Evolutionary conservation across 306 rosid genomes (phyloP), one percentile per base, ranked within the genome.

Genomic region (Oemleria cerasiformis): DNA sequence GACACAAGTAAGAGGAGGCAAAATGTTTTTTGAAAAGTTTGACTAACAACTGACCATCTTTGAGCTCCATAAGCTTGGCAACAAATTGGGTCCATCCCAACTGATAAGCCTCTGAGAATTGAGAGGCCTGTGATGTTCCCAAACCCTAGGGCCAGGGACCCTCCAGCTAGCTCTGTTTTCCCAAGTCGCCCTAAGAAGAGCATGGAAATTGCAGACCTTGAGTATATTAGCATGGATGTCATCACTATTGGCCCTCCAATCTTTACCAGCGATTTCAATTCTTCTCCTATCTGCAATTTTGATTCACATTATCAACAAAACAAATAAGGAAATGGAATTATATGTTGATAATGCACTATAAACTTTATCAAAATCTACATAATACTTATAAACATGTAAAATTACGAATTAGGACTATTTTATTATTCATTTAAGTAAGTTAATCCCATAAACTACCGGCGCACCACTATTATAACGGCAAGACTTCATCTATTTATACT

Each of bases 61-160:
- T 88, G 84, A 39, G 97, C 92, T 2, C 98, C 96, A 66, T 67
- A 93, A 4, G 98, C 98, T 85, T 93, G 98, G 72, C 96, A 87
- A 68, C 98, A 93, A n/a, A 90, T 90, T 17, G 96, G 94, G 25
- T 92, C 96, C 98, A 92, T 92, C 49, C 96, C 98, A 54, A 80
- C 80, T 0, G 94, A 69, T 16, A 93, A 81, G 10, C 98, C 97
- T 23, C 88, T 82, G 42, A 93, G 85, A 39, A 93, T 47, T 9
- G 98, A 93, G 30, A 71, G 73, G 1, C 94, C 97, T 0, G 98
- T 93, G 53, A 93, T 82, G 82, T 93, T 91, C 30, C 88, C 87
- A 19, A 93, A 93, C 0, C 96, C 98, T 9, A 93, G 81, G 16
- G 96, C 97, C 5, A 93, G 78, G 12, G 97, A 88, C 20, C 98